A percentile compares a stretch with the other conserved stretches of the same genome.
Evolutionary conservation across 2,329 filamentous ascomycete genomes (phyloP).

Genomic region (Harringtonia aguacate): DNA sequence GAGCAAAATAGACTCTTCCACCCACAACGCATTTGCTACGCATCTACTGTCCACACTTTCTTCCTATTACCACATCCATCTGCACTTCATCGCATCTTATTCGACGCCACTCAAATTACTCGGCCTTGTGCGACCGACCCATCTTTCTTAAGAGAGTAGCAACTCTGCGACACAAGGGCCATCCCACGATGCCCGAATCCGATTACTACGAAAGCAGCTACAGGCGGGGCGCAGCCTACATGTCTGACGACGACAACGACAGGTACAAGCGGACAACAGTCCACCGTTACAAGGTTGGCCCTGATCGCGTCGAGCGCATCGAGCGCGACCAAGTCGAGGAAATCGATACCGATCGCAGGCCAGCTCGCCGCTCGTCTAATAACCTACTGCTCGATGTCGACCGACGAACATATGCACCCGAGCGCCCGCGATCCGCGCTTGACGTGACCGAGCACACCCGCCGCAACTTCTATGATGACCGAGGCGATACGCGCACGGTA

Average conservation of each 20-base stretch:
- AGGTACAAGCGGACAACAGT: constrained; percentile 34
- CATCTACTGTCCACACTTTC: no score
- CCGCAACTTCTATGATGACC: constrained; percentile 13
- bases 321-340: constrained; percentile 23
- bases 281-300: constrained; percentile 40
- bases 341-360: constrained; percentile 31
- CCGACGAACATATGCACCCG: constrained; percentile 31
- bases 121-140: no score
- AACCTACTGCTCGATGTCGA: constrained; percentile 32
- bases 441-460: constrained; percentile 23
- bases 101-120: no score
- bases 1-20: no score
- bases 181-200: constrained; percentile 22
- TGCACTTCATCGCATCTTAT: no score
- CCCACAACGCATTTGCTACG: no score
- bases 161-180: no score
- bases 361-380: constrained; percentile 16
- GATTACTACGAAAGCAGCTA: constrained; percentile 8
- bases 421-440: constrained; percentile 40
- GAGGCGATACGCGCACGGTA: no score
- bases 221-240: constrained; percentile 5
- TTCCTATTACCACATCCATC: no score
- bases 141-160: no score
- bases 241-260: constrained; percentile 23
- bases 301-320: constrained; percentile 27